Percentiles rank a stretch among this genome's conserved stretches.
These are phyloP conservation scores for Croton laevigatus DNA, from an alignment of 441 rosid genomes.

Conservation along the genomic window DNA sequence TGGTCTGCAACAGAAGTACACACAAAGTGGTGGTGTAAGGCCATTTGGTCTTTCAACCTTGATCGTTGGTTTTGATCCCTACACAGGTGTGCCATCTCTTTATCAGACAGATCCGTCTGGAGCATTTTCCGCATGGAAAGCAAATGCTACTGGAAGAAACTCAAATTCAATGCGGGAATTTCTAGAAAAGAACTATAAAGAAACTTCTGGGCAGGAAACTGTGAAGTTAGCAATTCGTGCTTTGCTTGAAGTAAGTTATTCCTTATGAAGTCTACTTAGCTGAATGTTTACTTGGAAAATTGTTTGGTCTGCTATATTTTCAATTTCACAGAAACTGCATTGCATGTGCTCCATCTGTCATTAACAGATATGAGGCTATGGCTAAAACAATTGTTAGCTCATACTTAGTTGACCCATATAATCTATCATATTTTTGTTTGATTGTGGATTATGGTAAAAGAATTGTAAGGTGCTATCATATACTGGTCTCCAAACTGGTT, in stretches of 20 bases:
- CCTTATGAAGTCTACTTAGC: background rate
- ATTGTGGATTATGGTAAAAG: too few species aligned
- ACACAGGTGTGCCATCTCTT: constrained; percentile 59
- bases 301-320: background rate
- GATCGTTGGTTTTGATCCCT: constrained; percentile 88
- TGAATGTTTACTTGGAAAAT: background rate
- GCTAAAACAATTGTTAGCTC: background rate
- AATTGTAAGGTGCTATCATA: background rate
- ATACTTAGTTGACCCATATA: background rate
- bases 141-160: constrained; percentile 92
- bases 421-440: too few species aligned
- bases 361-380: background rate
- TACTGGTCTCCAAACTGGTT: background rate
- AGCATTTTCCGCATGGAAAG: constrained; percentile 94
- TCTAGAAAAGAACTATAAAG: constrained; percentile 84
- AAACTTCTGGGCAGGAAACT: constrained; percentile 82
- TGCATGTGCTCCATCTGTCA: background rate
- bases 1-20: constrained; percentile 88
- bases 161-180: constrained; percentile 87
- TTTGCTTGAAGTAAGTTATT: constrained; percentile 69
- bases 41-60: constrained; percentile 92
- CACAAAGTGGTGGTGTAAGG: constrained; percentile 93
- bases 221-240: constrained; percentile 88
- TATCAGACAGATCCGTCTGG: constrained; percentile 97
- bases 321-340: background rate